A percentile compares a stretch with the other conserved stretches of the same genome.
Evolutionary conservation across 1,284 basidiomycete species (phyloP).

Genomic region (Cutaneotrichosporon sp.): DNA sequence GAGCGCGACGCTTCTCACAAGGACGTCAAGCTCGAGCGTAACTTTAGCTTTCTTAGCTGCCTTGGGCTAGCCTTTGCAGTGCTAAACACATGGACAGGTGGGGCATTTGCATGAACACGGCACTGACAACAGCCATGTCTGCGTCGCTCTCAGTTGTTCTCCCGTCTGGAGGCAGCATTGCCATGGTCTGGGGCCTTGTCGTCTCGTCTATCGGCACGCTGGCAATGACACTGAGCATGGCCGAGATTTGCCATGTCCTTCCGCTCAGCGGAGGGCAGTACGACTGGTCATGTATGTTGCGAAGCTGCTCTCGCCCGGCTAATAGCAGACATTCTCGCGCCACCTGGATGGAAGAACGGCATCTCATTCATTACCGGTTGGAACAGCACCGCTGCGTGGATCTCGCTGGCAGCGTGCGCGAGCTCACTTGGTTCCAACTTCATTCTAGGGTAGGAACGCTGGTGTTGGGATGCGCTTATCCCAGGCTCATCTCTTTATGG

Average conservation of each 20-base stretch:
- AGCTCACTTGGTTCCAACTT: conserved; percentile 12
- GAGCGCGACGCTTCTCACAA: not conserved
- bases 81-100: conserved; percentile 20
- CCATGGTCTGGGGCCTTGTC: conserved; percentile 40
- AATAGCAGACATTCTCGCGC: conserved; percentile 15
- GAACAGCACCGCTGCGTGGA: conserved; percentile 36
- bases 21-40: conserved; percentile 14
- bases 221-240: conserved; percentile 19
- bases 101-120: not conserved
- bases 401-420: conserved; percentile 39
- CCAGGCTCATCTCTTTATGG: conserved; percentile 37
- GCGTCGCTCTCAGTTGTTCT: conserved; percentile 19
- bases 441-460: conserved; percentile 21
- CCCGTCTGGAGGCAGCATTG: conserved; percentile 35
- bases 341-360: not conserved
- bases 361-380: conserved; percentile 5
- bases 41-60: conserved; percentile 13
- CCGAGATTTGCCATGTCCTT: conserved; percentile 17
- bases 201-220: conserved; percentile 26
- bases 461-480: conserved; percentile 7
- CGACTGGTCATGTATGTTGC: conserved; percentile 26
- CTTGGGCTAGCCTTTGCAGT: conserved; percentile 20
- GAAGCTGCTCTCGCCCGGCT: not conserved
- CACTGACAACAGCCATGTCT: conserved; percentile 4
- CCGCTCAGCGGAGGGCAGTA: conserved; percentile 37